These are phyloP conservation scores for Cladosporium sp. DNA, from an alignment of 2,329 filamentous ascomycete genomes.

Conservation along the genomic window DNA sequence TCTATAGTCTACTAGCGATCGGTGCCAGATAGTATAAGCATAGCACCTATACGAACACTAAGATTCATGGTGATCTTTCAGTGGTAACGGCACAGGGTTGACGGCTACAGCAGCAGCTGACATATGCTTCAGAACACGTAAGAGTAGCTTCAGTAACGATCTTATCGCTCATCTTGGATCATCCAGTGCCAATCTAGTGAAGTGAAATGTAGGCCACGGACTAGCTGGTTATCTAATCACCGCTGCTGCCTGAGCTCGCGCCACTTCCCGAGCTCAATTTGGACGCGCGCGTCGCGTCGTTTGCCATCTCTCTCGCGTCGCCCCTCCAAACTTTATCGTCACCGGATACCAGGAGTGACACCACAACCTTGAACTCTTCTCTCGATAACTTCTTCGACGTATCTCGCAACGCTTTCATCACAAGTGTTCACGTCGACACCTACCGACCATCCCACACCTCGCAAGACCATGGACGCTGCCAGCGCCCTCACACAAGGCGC, in stretches of 20 bases:
- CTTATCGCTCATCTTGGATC: too few species aligned
- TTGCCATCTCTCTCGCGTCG: too few species aligned
- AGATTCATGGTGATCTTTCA: too few species aligned
- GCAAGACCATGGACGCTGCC: conserved; percentile 4
- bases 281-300: background rate
- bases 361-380: background rate
- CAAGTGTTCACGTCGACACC: background rate
- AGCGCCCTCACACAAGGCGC: conserved; percentile 26
- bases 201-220: too few species aligned
- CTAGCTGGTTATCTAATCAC: background rate
- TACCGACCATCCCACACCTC: background rate
- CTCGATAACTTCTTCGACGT: background rate
- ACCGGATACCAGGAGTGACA: background rate
- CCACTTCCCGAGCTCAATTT: background rate
- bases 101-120: too few species aligned
- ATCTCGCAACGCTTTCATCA: background rate
- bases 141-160: background rate
- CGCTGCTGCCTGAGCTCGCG: background rate
- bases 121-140: background rate
- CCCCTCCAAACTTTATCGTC: conserved; percentile 1
- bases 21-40: too few species aligned
- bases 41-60: too few species aligned
- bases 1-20: background rate
- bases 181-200: too few species aligned
- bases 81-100: too few species aligned